Evolutionary conservation across 23 red algal genomes (phyloP), one percentile per base, ranked within the genome.

Genomic region (Agarophyton chilense): DNA sequence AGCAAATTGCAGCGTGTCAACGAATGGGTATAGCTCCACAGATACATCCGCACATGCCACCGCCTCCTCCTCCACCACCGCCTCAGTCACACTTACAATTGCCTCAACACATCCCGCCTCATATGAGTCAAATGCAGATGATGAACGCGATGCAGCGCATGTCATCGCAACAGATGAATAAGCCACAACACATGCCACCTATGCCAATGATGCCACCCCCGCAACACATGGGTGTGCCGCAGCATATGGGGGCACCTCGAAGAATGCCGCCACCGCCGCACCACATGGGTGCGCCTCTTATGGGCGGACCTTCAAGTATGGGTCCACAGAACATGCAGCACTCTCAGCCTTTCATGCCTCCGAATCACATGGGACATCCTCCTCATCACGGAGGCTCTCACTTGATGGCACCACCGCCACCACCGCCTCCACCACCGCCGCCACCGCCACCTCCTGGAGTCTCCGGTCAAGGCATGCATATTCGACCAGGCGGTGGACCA

Each of bases 31-130:
- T 74, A 25, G 68, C 68, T 47, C 68, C 68, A 31, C 68, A 74
- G 41, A 74, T 74, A 43, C 68, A 74, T 74, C 68, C 68, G 16
- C 68, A 74, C 41, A 74, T 74, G 68, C 68, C 68, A 17, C 68
- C 68, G 14, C 68, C 68, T 43, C 68, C 64, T 1, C 64, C 68
- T 46, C 68, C 68, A 47, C 68, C 68, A 49, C 68, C 41, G 41
- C 68, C 68, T 25, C 68, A 43, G 41, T 49, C 68, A 74, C 68
- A 74, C 24, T 24, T 74, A 39, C 68, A 43, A 47, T n/a, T 49
- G 33, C 36, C 38, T 6, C 65, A 72, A 28, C 39, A 49, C 25
- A 74, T 74, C 7, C 40, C 60, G 4, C 60, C 68, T 42, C 68
- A 49, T 74, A 74, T 74, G 25, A 33, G 68, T n/a, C 68, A 74